Percentiles rank a stretch among this genome's conserved stretches.
Conservation (phyloP, 2,329 filamentous ascomycete genomes). For the Diaporthe sp. region DNA sequence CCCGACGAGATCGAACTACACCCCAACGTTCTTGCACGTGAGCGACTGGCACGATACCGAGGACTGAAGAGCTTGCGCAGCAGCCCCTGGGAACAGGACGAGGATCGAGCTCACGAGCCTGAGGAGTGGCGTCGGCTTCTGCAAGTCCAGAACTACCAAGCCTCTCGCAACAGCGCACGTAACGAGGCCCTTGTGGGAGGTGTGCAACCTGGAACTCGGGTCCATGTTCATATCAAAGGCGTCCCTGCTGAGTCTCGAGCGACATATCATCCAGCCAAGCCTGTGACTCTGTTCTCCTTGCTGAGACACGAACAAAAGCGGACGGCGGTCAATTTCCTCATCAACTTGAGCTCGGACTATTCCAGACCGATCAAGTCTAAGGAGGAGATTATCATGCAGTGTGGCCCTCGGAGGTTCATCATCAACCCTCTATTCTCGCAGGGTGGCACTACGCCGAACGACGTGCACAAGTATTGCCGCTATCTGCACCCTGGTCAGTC, state of each 20-base stretch:
- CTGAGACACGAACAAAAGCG: constrained; percentile 96
- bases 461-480: constrained; percentile 96
- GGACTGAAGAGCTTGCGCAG: constrained; percentile 92
- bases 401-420: constrained; percentile 86
- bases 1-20: constrained; percentile 97
- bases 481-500: constrained; percentile 93
- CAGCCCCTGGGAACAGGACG: constrained; percentile 89
- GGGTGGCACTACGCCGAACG: constrained; percentile 90
- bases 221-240: constrained; percentile 79
- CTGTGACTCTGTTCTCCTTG: constrained; percentile 85
- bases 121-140: constrained; percentile 90
- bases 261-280: constrained; percentile 66
- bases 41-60: constrained; percentile 87
- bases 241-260: constrained; percentile 59
- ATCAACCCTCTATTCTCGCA: constrained; percentile 94
- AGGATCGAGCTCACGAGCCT: constrained; percentile 89
- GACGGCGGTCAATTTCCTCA: constrained; percentile 88
- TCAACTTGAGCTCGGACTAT: constrained; percentile 85
- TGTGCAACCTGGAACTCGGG: constrained; percentile 85
- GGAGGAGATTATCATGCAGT: constrained; percentile 91
- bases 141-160: constrained; percentile 90
- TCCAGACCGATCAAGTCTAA: constrained; percentile 87
- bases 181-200: constrained; percentile 92
- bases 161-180: constrained; percentile 80
- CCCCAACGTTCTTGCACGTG: constrained; percentile 86